Percentiles rank a stretch among this genome's conserved stretches.
Evolutionary conservation across 2,329 filamentous ascomycete genomes (phyloP).

Genomic region (Fusarium vanettenii): DNA sequence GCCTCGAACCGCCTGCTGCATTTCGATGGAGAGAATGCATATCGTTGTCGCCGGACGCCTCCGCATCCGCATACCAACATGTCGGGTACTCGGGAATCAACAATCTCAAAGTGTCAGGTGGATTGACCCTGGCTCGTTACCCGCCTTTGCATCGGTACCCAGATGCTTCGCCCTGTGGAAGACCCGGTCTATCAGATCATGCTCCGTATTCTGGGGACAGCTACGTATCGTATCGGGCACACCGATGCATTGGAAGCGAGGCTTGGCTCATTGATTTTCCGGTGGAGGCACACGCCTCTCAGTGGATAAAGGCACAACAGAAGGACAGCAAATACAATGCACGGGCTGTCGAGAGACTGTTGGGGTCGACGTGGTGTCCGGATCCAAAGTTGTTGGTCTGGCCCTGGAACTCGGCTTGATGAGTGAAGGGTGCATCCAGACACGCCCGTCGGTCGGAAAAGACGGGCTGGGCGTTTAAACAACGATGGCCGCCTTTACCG

Average conservation of each 20-base stretch:
- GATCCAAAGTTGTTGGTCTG: neutral
- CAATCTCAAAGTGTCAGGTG: neutral
- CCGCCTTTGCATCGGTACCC: conserved; percentile 11
- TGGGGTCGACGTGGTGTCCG: neutral
- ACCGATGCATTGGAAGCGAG: conserved; percentile 14
- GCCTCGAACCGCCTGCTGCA: conserved; percentile 9
- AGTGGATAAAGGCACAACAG: conserved; percentile 4
- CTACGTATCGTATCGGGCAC: conserved; percentile 3
- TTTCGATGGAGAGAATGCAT: conserved; percentile 28
- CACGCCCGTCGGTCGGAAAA: conserved; percentile 23
- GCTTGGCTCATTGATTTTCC: conserved; percentile 35
- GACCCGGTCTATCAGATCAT: conserved; percentile 28
- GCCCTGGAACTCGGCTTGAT: neutral
- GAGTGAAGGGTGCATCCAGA: neutral
- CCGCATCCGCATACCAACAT: conserved; percentile 2
- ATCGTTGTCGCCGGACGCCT: conserved; percentile 17
- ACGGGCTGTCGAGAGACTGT: neutral
- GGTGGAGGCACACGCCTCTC: neutral
- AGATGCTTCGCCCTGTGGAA: neutral
- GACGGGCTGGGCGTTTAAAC: conserved; percentile 19
- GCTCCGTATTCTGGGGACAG: neutral
- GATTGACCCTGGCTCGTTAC: neutral
- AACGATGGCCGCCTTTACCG: conserved; percentile 2
- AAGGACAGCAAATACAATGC: neutral
- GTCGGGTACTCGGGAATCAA: neutral